A percentile compares a stretch with the other conserved stretches of the same genome.
Evolutionary conservation across 176 grass and related monocot species (phyloP).

Genomic region (Musa acuminata): DNA sequence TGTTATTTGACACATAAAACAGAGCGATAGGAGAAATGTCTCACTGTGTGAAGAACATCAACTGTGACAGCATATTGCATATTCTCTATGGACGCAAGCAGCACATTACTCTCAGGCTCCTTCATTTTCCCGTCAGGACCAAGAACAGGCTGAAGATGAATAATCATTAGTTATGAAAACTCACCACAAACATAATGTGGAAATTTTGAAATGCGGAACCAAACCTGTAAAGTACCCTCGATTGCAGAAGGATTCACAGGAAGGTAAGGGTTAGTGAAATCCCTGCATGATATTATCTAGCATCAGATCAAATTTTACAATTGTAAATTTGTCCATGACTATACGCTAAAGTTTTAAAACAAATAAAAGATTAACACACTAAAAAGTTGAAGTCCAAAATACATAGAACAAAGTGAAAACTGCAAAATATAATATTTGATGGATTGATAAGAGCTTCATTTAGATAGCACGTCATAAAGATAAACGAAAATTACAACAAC

Average conservation of each 20-base stretch:
- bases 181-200: slow-evolving; percentile 11
- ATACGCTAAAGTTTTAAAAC: background rate
- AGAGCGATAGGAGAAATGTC: slow-evolving; percentile 8
- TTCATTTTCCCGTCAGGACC: slow-evolving; percentile 66
- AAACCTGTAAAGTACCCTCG: slow-evolving; percentile 62
- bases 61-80: slow-evolving; percentile 77
- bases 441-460: background rate
- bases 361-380: background rate
- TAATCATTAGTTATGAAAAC: slow-evolving; percentile 15
- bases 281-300: slow-evolving; percentile 45
- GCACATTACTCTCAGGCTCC: slow-evolving; percentile 85
- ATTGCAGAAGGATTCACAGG: slow-evolving; percentile 82
- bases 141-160: slow-evolving; percentile 40
- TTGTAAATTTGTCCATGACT: background rate
- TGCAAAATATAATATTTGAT: background rate
- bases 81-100: slow-evolving; percentile 89
- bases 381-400: background rate
- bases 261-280: slow-evolving; percentile 96
- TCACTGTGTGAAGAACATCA: slow-evolving; percentile 91
- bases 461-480: background rate
- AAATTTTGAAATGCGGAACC: slow-evolving; percentile 11
- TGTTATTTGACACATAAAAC: background rate
- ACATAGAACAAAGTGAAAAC: background rate
- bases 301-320: background rate
- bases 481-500: background rate